Conservation (phyloP, 768 basidiomycete species). For the Royoungia palumana region DNA sequence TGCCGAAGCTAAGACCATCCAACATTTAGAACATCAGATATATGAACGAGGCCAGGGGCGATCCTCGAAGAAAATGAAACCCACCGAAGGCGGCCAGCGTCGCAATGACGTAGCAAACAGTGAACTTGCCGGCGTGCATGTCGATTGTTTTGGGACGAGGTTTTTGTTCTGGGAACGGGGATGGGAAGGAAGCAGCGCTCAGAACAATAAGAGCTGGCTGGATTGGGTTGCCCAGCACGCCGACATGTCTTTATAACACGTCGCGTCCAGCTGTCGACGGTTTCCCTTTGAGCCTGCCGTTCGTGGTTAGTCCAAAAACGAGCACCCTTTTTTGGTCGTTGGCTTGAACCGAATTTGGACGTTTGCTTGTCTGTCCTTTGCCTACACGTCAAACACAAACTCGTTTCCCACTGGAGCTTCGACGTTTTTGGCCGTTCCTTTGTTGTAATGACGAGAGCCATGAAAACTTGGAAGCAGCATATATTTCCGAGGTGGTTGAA, state of each 20-base stretch:
- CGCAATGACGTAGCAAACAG: conserved; percentile 29
- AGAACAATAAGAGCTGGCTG: conserved; percentile 32
- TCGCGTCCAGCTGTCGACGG: not conserved
- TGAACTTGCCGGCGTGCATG: conserved; percentile 28
- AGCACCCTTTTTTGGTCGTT: conserved; percentile 20
- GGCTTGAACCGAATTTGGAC: conserved; percentile 28
- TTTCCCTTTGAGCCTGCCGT: conserved; percentile 28
- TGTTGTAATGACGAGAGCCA: conserved; percentile 9
- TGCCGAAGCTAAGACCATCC: conserved; percentile 17
- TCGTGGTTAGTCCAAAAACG: conserved; percentile 18
- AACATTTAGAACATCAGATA: not conserved
- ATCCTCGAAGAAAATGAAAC: conserved; percentile 1
- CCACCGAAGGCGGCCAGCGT: conserved; percentile 24
- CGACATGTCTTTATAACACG: conserved; percentile 25
- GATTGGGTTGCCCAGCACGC: conserved; percentile 11
- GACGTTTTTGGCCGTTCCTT: conserved; percentile 21
- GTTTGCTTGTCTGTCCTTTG: conserved; percentile 22
- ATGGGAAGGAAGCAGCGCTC: conserved; percentile 4
- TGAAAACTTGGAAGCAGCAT: no score
- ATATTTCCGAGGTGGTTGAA: not conserved
- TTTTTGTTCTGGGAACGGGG: conserved; percentile 27
- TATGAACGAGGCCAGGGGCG: not conserved
- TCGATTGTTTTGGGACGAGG: conserved; percentile 16
- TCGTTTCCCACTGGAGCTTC: not conserved
- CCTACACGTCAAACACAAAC: not conserved